A percentile compares a stretch with the other conserved stretches of the same genome.
Conservation (phyloP, 78 protist genomes). For the Polysphondylium violaceum region DNA sequence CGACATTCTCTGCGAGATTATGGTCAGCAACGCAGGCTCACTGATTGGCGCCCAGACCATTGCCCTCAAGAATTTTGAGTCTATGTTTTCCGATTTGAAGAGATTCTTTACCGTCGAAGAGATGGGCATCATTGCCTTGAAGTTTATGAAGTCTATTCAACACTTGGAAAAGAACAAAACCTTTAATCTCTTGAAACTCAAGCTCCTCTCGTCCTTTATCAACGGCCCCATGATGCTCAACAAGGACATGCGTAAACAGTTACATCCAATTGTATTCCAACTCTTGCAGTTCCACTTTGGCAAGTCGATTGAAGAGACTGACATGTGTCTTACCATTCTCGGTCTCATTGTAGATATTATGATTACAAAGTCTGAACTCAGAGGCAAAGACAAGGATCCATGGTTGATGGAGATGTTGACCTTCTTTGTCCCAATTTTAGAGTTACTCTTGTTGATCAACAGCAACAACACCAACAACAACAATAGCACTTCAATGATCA, state of each 20-base stretch:
- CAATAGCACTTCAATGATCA: neutral
- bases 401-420: slow-evolving; percentile 65
- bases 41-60: slow-evolving; percentile 76
- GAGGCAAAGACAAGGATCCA: slow-evolving; percentile 62
- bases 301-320: slow-evolving; percentile 73
- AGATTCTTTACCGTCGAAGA: slow-evolving; percentile 61
- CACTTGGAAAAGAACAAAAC: slow-evolving; percentile 67
- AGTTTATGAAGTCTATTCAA: slow-evolving; percentile 66
- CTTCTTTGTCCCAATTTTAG: slow-evolving; percentile 70
- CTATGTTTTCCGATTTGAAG: slow-evolving; percentile 68
- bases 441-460: slow-evolving; percentile 37
- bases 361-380: slow-evolving; percentile 59
- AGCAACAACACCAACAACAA: neutral
- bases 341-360: slow-evolving; percentile 66
- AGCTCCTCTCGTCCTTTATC: slow-evolving; percentile 44
- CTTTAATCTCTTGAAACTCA: slow-evolving; percentile 47
- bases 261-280: slow-evolving; percentile 63
- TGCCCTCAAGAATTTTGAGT: slow-evolving; percentile 63
- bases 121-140: slow-evolving; percentile 67
- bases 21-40: slow-evolving; percentile 51
- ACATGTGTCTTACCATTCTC: slow-evolving; percentile 52
- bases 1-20: slow-evolving; percentile 72
- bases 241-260: slow-evolving; percentile 62
- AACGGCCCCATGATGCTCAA: slow-evolving; percentile 64
- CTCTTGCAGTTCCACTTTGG: slow-evolving; percentile 69